Base-by-base conservation (phyloP, 306 rosid genomes). In the Vigna angularis region DNA sequence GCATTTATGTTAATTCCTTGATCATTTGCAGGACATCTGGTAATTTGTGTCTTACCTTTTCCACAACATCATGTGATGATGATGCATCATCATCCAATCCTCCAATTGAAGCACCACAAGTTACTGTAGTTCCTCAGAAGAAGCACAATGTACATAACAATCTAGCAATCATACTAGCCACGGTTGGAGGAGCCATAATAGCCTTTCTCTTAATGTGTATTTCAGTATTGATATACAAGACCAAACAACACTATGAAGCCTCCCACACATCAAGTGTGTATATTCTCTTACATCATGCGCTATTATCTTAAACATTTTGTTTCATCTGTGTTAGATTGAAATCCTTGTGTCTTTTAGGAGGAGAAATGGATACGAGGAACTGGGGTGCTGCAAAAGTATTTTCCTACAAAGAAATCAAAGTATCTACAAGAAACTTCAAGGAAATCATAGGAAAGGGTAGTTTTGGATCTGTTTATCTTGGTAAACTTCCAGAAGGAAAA, bases 401-500 rank as follows among this genome's bases (percentile, higher is more conserved):
- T 56, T 84, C 89, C 51, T 80, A 94, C 89, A 94, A 90, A 79
- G 97, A 94, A 77, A 90, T 94, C 64, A 94, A 92, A 85, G 81
- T 59, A 67, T 97, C 97, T 18, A 92, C 97, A 30, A 88, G 82
- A 68, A 94, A 91, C 57, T 94, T 94, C 36, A 94, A 92, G 86
- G 89, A 94, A 73, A 84, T 92, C 9, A 79, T 94, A 66, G 98
- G 98, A 67, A 79, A 93, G 26, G 98, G 98, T 7, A 90, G 98
- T 80, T 94, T 94, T 65, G 98, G 98, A 81, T 85, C 95, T 28
- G 98, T 94, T 70, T 92, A 90, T 86, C 91, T 84, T 48, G 98
- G 97, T 83, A 92, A 86, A 83, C 97, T 94, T 78, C 83, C 79
- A 5, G 85, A 87, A 57, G 93, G 95, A 11, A 94, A 86, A 81